Evolutionary conservation across 352 stramenopile genomes (phyloP), one percentile per base, ranked within the genome.

Genomic region (Thalassiosira delicatula): DNA sequence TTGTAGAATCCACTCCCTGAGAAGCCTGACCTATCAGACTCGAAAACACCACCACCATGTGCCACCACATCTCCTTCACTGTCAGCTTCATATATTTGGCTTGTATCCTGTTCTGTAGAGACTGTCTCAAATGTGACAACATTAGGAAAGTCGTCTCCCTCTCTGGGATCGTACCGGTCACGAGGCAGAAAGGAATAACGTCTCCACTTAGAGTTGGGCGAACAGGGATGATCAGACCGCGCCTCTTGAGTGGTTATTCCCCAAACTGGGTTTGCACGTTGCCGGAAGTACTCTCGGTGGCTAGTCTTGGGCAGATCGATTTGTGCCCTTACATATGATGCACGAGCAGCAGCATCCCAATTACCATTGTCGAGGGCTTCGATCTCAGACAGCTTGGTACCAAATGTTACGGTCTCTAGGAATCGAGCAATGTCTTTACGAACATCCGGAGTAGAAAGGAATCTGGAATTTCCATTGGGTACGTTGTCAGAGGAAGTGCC

Each of bases 401-500:
- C 87, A 83, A 92, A 92, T 1, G 87, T 90, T 9, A 76, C 77
- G 56, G 82, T 78, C 57, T 92, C 87, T 27, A 92, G 76, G 53
- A 92, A 92, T 0, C 87, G 53, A 32, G 84, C 77, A 11, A 46
- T 87, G n/a, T n/a, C n/a, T n/a, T n/a, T n/a, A n/a, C n/a, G n/a
- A n/a, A n/a, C n/a, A n/a, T n/a, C n/a, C n/a, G n/a, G n/a, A n/a
- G n/a, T n/a, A n/a, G n/a, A n/a, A n/a, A n/a, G 79, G 62, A 91
- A 92, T 25, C 70, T 67, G 25, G 84, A 70, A 75, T 88, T 87
- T n/a, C 72, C 37, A 17, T 81, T 70, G 0, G 35, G 27, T 23
- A 23, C 2, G n/a, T 80, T 40, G 21, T 74, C 54, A 54, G 37
- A 14, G 69, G 62, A 49, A 42, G 35, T 42, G 12, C 66, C 57